Evolutionary conservation across 2,329 filamentous ascomycete species (phyloP).

Genomic region (Sporothrix inflata): DNA sequence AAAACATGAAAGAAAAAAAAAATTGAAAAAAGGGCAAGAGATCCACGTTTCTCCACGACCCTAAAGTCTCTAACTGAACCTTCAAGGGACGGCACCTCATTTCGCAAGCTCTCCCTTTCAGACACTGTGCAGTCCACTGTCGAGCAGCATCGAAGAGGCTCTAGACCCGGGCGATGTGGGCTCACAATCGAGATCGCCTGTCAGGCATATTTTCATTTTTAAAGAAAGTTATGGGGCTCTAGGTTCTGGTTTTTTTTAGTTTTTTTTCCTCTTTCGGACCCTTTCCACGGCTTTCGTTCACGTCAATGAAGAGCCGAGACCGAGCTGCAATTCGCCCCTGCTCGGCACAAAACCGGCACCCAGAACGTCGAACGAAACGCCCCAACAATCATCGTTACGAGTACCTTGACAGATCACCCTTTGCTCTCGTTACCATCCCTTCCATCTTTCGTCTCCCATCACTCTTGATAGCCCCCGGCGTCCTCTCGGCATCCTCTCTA

Average conservation of each 20-base stretch:
- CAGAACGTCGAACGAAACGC: neutral
- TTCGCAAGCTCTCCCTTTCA: conserved; percentile 8
- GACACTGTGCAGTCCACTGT: conserved; percentile 4
- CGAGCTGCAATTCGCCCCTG: conserved; percentile 3
- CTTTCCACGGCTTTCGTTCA: neutral
- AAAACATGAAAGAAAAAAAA: neutral
- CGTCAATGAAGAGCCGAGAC: conserved; percentile 7
- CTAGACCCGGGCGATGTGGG: conserved; percentile 4
- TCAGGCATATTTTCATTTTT: neutral
- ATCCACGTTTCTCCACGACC: conserved; percentile 20
- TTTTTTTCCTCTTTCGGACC: neutral
- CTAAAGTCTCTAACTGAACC: neutral
- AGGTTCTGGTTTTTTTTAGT: neutral
- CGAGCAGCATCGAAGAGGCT: neutral
- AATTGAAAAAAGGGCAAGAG: conserved; percentile 6
- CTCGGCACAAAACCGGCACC: conserved; percentile 9
- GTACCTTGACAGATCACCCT: neutral
- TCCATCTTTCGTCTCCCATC: conserved; percentile 9
- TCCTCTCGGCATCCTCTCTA: conserved; percentile 6
- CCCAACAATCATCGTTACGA: neutral
- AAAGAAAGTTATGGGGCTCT: neutral
- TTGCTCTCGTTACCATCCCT: neutral
- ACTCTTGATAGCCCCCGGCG: neutral
- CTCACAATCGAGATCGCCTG: conserved; percentile 1
- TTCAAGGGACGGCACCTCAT: conserved; percentile 6